Evolutionary conservation across 345 rosid species (phyloP).

Genomic region (Brassica juncea): DNA sequence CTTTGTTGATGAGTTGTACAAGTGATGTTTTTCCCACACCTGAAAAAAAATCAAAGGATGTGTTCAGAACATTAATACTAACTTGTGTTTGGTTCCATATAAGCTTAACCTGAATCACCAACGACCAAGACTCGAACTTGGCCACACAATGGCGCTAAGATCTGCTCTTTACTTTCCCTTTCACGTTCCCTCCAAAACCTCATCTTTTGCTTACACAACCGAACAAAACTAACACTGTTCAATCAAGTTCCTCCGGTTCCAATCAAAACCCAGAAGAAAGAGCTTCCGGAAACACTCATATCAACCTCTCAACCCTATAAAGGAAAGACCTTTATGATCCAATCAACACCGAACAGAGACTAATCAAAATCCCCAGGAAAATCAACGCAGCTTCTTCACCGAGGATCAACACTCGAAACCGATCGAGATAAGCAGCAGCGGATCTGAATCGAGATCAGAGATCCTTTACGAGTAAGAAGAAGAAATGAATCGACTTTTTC

Average conservation of each 20-base stretch:
- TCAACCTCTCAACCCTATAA: background rate
- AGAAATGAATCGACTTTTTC: background rate
- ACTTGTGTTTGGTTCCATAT: background rate
- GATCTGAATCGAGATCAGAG: background rate
- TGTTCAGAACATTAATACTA: background rate
- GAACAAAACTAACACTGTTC: background rate
- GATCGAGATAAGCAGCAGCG: background rate
- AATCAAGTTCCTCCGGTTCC: background rate
- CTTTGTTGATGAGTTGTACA: background rate
- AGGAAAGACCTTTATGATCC: background rate
- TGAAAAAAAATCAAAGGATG: background rate
- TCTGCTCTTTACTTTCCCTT: background rate
- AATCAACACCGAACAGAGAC: background rate
- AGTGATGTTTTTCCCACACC: background rate
- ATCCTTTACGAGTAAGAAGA: background rate
- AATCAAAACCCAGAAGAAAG: background rate
- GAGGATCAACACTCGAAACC: background rate
- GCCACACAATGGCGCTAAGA: constrained; percentile 2
- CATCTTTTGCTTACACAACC: background rate
- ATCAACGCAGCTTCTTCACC: background rate
- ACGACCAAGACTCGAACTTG: constrained; percentile 10
- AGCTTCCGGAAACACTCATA: background rate
- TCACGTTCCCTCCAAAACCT: constrained; percentile 19
- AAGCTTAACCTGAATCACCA: constrained; percentile 1
- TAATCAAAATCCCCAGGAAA: background rate